A percentile compares a stretch with the other conserved stretches of the same genome.
These are phyloP conservation scores for Parastagonospora avenae DNA, from an alignment of 2,329 filamentous ascomycete species.

Conservation along the genomic window DNA sequence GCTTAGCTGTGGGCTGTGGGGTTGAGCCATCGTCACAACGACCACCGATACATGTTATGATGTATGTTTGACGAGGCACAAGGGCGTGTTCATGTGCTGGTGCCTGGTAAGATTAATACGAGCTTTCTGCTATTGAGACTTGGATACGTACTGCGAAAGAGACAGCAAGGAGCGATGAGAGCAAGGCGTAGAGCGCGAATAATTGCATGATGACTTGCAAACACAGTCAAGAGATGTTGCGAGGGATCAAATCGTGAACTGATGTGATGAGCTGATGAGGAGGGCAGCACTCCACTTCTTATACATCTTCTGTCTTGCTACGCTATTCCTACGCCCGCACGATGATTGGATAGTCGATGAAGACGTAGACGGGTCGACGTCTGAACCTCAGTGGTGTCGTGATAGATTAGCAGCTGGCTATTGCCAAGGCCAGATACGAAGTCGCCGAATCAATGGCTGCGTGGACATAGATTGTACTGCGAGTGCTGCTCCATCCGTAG, in stretches of 20 bases:
- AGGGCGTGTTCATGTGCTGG: slow-evolving; percentile 22
- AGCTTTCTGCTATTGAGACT: not conserved
- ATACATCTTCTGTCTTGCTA: slow-evolving; percentile 3
- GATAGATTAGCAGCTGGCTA: slow-evolving; percentile 5
- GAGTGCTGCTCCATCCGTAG: slow-evolving; percentile 3
- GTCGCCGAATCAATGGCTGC: slow-evolving; percentile 10
- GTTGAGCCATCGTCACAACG: slow-evolving; percentile 16
- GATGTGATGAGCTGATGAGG: not conserved
- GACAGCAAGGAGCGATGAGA: slow-evolving; percentile 15
- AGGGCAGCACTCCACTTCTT: slow-evolving; percentile 5
- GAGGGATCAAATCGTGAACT: not conserved
- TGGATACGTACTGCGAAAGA: slow-evolving; percentile 26
- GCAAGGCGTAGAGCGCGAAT: slow-evolving; percentile 12
- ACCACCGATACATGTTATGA: slow-evolving; percentile 32
- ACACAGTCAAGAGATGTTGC: not conserved
- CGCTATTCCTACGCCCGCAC: not conserved
- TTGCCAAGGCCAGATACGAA: slow-evolving; percentile 14
- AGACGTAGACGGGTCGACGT: not conserved
- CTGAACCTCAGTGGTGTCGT: slow-evolving; percentile 3
- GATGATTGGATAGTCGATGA: not conserved
- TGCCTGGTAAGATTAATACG: slow-evolving; percentile 13
- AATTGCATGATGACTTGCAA: slow-evolving; percentile 23
- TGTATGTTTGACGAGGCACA: slow-evolving; percentile 33
- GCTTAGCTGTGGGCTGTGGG: slow-evolving; percentile 10
- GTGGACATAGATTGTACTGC: slow-evolving; percentile 14